phyloP scores from a whole-genome alignment of 192 early-diverging fungal genomes.

The Jimgerdemannia flammicorona region DNA sequence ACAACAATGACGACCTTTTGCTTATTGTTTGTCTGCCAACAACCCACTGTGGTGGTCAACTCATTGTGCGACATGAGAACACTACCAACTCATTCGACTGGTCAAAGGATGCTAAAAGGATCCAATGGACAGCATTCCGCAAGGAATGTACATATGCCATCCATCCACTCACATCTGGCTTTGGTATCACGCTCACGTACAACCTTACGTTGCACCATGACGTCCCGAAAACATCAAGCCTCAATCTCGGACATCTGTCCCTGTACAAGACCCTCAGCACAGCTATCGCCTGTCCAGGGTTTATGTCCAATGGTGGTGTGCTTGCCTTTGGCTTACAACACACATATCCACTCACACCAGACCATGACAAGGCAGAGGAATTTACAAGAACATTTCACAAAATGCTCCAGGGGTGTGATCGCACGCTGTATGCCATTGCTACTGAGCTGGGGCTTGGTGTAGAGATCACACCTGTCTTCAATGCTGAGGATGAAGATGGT shows the following conservation, averaged over 20 bases:
- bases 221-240: background rate
- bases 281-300: background rate
- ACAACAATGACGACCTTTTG: background rate
- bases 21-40: background rate
- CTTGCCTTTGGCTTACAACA: background rate
- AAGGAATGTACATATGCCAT: background rate
- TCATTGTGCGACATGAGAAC: background rate
- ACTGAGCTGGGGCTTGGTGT: no score
- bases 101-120: background rate
- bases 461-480: no score
- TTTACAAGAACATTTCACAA: background rate
- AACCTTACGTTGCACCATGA: background rate
- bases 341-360: background rate
- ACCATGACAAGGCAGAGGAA: background rate
- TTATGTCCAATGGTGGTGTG: background rate
- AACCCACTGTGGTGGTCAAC: background rate
- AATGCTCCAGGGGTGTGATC: background rate
- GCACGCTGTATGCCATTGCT: no score
- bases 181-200: background rate
- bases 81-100: background rate
- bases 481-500: no score
- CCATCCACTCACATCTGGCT: background rate
- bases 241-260: background rate
- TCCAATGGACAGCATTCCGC: background rate
- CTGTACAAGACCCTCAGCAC: background rate